Evolutionary conservation across 495 filamentous ascomycete genomes (phyloP).

Genomic region (Lindgomyces ingoldianus): DNA sequence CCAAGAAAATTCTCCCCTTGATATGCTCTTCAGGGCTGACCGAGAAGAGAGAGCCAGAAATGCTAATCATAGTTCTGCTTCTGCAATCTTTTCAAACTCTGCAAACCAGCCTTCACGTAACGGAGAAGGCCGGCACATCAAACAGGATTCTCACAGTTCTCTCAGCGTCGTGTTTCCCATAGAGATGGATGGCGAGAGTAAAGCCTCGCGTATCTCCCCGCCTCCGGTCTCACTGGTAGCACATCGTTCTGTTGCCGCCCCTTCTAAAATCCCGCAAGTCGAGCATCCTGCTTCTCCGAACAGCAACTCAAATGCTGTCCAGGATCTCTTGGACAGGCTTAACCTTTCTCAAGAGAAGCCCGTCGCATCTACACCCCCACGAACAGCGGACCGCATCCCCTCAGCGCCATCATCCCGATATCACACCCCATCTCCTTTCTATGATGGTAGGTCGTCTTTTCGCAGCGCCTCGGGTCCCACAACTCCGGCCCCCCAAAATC

Average conservation of each 20-base stretch:
- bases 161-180: conserved; percentile 61
- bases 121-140: conserved; percentile 21
- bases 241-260: conserved; percentile 31
- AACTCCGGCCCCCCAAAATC: conserved; percentile 30
- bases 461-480: conserved; percentile 38
- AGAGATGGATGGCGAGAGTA: conserved; percentile 61
- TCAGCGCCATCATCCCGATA: conserved; percentile 29
- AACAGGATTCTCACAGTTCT: conserved; percentile 46
- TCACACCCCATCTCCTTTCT: conserved; percentile 37
- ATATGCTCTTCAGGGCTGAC: conserved; percentile 86
- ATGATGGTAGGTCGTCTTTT: conserved; percentile 19
- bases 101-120: neutral
- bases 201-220: neutral
- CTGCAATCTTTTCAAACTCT: conserved; percentile 7
- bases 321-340: conserved; percentile 26
- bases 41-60: conserved; percentile 67
- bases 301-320: conserved; percentile 20
- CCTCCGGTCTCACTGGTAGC: conserved; percentile 6
- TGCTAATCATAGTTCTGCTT: conserved; percentile 5
- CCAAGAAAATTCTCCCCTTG: conserved; percentile 73
- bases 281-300: neutral
- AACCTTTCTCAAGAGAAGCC: conserved; percentile 11
- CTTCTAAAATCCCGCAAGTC: conserved; percentile 21
- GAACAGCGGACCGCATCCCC: conserved; percentile 6
- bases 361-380: conserved; percentile 6